These are phyloP conservation scores for Sugiyamaella grinbergsii DNA, from an alignment of 1,139 yeast genomes.

Conservation along the genomic window DNA sequence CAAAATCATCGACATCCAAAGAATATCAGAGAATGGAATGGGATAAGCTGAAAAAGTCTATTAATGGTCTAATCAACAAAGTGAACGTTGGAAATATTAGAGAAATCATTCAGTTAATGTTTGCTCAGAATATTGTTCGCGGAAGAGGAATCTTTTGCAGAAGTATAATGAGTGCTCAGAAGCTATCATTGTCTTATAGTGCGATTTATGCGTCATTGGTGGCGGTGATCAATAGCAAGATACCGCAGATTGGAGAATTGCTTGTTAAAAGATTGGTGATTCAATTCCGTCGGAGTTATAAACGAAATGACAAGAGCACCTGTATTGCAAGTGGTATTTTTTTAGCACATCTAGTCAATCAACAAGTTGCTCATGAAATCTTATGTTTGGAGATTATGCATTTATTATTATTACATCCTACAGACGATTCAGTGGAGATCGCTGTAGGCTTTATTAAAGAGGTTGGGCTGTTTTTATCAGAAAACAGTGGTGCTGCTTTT, in stretches of 20 bases:
- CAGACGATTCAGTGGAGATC: conserved; percentile 56
- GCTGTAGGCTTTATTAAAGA: conserved; percentile 49
- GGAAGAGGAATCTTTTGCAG: conserved; percentile 64
- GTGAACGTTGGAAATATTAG: conserved; percentile 53
- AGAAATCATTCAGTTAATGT: conserved; percentile 51
- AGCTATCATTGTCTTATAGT: conserved; percentile 47
- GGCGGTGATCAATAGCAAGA: conserved; percentile 62
- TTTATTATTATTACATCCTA: conserved; percentile 55
- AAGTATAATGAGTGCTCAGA: conserved; percentile 59
- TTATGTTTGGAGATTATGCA: conserved; percentile 65
- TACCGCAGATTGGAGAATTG: conserved; percentile 70
- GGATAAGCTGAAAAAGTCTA: conserved; percentile 53
- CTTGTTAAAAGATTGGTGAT: conserved; percentile 57
- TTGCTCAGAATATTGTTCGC: conserved; percentile 56
- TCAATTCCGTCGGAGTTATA: conserved; percentile 60
- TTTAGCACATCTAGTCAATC: conserved; percentile 65
- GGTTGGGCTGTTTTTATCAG: conserved; percentile 50
- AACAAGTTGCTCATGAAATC: conserved; percentile 64
- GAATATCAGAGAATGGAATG: conserved; percentile 57
- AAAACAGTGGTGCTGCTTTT: conserved; percentile 48
- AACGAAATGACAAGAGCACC: conserved; percentile 49
- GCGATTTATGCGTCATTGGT: conserved; percentile 60
- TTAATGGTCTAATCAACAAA: conserved; percentile 53
- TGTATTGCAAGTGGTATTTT: conserved; percentile 53
- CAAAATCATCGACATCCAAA: conserved; percentile 36